Base-by-base conservation (phyloP, 2,329 filamentous ascomycete genomes). In the Blastomyces percursus region DNA sequence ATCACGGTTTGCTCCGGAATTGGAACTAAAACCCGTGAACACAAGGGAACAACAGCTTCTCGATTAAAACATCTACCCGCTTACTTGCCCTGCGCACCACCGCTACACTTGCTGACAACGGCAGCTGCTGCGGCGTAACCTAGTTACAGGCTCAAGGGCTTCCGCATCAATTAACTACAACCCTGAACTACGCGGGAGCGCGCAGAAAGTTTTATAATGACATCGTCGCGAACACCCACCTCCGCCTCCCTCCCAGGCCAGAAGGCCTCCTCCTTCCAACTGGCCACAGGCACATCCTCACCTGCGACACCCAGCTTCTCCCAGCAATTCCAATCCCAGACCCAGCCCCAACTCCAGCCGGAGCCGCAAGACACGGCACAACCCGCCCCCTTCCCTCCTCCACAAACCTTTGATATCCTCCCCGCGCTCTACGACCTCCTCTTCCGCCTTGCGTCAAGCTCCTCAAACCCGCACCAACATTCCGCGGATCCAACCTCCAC, bases 331-430 rank as follows among this genome's bases (percentile, higher is more conserved):
- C 46, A 63, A 30, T 24, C 21, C 40, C 59, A 60, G 35, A 40
- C 40, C n/a, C 59, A 59, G 27, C 32, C 30, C 9, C 59, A 46
- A 27, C 50, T 35, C 30, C 59, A 46, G 35, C 50, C 44, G 27
- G 52, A 61, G 40, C 60, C 59, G 55, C 44, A 50, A 59, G 52
- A 38, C 30, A 38, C 14, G 32, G 52, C n/a, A 21, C 50, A 19
- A 60, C 66, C 70, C 52, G 69, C 71, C 32, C 77, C 83, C 2
- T 85, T 87, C 62, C 88, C 94, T 65, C 84, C 89, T 59, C 89
- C 92, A 35, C 87, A 92, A 74, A 85, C 86, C 59, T 90, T 96
- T 77, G 92, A 96, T 78, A 85, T 91, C 68, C 83, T 96, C 61
- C 90, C 91, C 32, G 86, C 91, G 70, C 84, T 96, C 61, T 87